Base-by-base conservation (phyloP, 2,329 filamentous ascomycete species). In the Cytospora leucostoma region DNA sequence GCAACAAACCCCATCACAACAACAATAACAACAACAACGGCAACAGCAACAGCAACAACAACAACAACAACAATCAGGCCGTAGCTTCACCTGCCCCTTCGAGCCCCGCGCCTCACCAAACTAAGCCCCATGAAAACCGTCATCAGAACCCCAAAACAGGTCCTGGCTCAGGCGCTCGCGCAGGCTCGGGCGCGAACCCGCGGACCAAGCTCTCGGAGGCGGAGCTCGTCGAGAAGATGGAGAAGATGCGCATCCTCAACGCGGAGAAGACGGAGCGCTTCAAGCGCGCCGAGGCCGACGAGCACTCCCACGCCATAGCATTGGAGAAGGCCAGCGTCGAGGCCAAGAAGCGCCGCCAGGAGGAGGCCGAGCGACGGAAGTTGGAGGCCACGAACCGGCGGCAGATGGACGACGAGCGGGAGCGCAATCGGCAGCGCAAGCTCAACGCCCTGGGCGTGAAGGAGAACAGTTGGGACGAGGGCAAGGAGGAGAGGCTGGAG, bases 241-340 rank as follows among this genome's bases (percentile, higher is more conserved):
- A 83, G 68, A 76, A 83, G 71, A 87, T 86, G 82, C 84, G 84
- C 62, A 78, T 88, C 10, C 71, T 85, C 0, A 78, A 80, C 0
- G 83, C 81, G 0, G 85, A 88, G 71, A 85, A 84, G 74, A 79
- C 82, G 68, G 81, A 83, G 68, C 83, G 83, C 65, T 85, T 85
- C 68, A 82, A 87, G 69, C 80, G 84, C 71, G 83, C 82, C 0
- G 82, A 85, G 71, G 77, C 79, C 66, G 84, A 87, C 69, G 78
- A 84, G 74, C 80, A 78, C 62, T 81, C 82, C 62, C 84, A 86
- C 69, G 83, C 81, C 2, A 74, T 78, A 7, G 81, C 84, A 1
- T 80, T 83, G 64, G 82, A 83, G 40, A 80, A 80, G 44, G 81
- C 83, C 11, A 80, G 82, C 76, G 82, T 85, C 65, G 84, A 87